A percentile compares a stretch with the other conserved stretches of the same genome.
These are phyloP conservation scores for Lignosus rhinocerotis DNA, from an alignment of 1,284 basidiomycete species.

Conservation along the genomic window DNA sequence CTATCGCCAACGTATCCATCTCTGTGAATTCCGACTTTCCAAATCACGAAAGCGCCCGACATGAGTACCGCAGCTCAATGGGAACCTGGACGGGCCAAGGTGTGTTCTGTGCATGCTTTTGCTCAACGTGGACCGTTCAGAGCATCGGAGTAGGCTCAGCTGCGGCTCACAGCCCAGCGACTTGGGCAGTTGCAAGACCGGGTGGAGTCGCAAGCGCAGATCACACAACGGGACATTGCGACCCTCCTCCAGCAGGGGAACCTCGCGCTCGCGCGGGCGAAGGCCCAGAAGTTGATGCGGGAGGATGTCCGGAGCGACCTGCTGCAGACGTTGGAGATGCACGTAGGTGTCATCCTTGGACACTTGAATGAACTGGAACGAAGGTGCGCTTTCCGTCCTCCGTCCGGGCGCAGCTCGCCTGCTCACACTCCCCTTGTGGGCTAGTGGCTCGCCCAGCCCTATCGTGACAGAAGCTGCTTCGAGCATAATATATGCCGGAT, in stretches of 20 bases:
- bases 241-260: constrained; percentile 62
- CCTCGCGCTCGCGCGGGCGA: constrained; percentile 61
- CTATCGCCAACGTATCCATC: not conserved
- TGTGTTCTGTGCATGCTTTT: constrained; percentile 21
- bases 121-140: constrained; percentile 1
- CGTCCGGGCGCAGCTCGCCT: not conserved
- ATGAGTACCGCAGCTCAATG: constrained; percentile 30
- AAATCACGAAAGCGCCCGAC: constrained; percentile 2
- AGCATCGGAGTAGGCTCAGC: constrained; percentile 47
- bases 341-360: constrained; percentile 60
- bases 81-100: constrained; percentile 52
- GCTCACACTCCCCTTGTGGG: not conserved
- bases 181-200: constrained; percentile 70
- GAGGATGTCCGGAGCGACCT: constrained; percentile 64
- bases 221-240: constrained; percentile 66
- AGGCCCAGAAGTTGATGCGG: constrained; percentile 64
- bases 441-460: constrained; percentile 46
- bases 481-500: constrained; percentile 63
- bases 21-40: not conserved
- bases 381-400: constrained; percentile 36
- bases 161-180: constrained; percentile 62
- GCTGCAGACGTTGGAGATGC: constrained; percentile 64
- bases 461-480: constrained; percentile 62
- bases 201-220: constrained; percentile 61
- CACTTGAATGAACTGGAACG: constrained; percentile 57